Percentiles rank a stretch among this genome's conserved stretches.
Conservation (phyloP, 2,329 filamentous ascomycete genomes). For the Lasiodiplodia hormozganensis region DNA sequence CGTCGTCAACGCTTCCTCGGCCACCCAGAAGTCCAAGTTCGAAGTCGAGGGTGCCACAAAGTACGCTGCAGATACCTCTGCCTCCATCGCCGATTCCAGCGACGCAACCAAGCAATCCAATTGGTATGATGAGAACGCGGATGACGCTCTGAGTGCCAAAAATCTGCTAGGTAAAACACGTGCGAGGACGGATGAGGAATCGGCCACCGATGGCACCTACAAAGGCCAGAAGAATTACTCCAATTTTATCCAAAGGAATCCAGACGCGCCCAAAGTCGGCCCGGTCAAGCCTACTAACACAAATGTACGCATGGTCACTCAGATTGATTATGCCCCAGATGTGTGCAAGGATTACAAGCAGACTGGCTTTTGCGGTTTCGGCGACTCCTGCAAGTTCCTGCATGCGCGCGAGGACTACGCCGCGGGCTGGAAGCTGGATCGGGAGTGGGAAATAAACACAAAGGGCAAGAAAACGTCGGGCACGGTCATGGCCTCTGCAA, state of each 20-base stretch:
- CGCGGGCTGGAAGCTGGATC: constrained; percentile 93
- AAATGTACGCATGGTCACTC: constrained; percentile 88
- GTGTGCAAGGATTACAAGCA: constrained; percentile 95
- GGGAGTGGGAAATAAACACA: constrained; percentile 87
- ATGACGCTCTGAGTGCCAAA: constrained; percentile 58
- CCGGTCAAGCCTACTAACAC: constrained; percentile 81
- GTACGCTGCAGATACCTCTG: constrained; percentile 67
- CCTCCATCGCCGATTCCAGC: constrained; percentile 71
- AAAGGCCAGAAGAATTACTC: constrained; percentile 70
- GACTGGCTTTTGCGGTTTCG: constrained; percentile 69
- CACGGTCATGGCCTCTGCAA: constrained; percentile 64
- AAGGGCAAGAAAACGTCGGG: constrained; percentile 64
- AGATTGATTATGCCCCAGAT: constrained; percentile 89
- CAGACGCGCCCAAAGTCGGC: constrained; percentile 77
- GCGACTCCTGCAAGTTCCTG: constrained; percentile 82
- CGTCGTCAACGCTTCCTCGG: constrained; percentile 69
- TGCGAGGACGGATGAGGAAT: constrained; percentile 28
- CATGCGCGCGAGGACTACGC: constrained; percentile 82
- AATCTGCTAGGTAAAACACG: constrained; percentile 67
- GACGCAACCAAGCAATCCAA: constrained; percentile 90
- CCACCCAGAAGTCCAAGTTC: constrained; percentile 56
- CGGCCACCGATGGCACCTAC: constrained; percentile 68
- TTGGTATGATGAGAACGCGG: constrained; percentile 82
- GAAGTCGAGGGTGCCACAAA: constrained; percentile 55
- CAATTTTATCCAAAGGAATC: constrained; percentile 80